These are phyloP conservation scores for Tolypocladium ovalisporum DNA, from an alignment of 2,329 filamentous ascomycete species.

Conservation along the genomic window DNA sequence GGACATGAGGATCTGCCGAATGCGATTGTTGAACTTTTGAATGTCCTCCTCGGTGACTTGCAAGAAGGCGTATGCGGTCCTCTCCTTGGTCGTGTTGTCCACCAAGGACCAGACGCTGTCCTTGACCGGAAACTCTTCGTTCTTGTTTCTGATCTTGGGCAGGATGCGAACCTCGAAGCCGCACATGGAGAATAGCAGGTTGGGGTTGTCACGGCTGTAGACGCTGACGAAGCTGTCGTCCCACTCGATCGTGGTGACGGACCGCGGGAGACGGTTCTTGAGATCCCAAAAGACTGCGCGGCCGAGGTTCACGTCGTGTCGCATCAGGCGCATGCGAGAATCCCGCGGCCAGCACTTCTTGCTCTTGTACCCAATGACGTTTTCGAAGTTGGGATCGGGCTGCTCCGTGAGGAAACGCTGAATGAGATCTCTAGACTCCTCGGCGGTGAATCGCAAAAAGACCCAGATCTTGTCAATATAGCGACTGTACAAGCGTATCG, in stretches of 20 bases:
- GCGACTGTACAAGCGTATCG: slow-evolving; percentile 92
- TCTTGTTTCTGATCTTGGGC: slow-evolving; percentile 88
- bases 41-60: slow-evolving; percentile 98
- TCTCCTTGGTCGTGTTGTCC: slow-evolving; percentile 92
- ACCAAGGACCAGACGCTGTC: slow-evolving; percentile 98
- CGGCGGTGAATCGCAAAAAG: slow-evolving; percentile 84
- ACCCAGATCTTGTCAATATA: slow-evolving; percentile 99
- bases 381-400: slow-evolving; percentile 97
- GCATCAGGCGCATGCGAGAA: slow-evolving; percentile 95
- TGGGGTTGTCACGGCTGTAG: slow-evolving; percentile 96
- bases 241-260: slow-evolving; percentile 96
- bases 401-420: slow-evolving; percentile 97
- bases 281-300: slow-evolving; percentile 98
- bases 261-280: slow-evolving; percentile 90
- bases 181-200: slow-evolving; percentile 93
- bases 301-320: slow-evolving; percentile 95
- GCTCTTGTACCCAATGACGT: slow-evolving; percentile 97
- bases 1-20: slow-evolving; percentile 97
- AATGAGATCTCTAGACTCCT: slow-evolving; percentile 91
- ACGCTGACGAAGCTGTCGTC: slow-evolving; percentile 97
- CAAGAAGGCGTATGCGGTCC: slow-evolving; percentile 92
- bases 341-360: slow-evolving; percentile 99
- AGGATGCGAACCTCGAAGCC: slow-evolving; percentile 95
- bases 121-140: slow-evolving; percentile 94
- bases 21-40: slow-evolving; percentile 97